Base-by-base conservation (phyloP, 2,329 filamentous ascomycete genomes). In the Exophiala spinifera region DNA sequence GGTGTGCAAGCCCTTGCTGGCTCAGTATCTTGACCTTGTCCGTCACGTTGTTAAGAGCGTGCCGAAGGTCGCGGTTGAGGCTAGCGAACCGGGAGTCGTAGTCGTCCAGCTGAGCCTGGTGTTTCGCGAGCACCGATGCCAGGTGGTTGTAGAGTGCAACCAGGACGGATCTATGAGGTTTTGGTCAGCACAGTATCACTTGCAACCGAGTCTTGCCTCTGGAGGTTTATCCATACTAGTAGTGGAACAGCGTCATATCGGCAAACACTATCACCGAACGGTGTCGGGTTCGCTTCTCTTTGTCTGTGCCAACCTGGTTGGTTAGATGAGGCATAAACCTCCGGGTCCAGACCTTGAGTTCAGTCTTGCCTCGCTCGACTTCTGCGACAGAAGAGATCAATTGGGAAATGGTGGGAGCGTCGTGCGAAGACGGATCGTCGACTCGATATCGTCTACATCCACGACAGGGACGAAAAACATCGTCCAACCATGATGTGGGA, bases 401-500 rank as follows among this genome's bases (percentile, higher is more conserved):
- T 31, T 46, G 43, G 31, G 43, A 46, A 10, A 46, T 5, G 43
- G 43, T 46, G 17, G 43, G 43, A n/a, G n/a, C n/a, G n/a, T n/a
- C n/a, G n/a, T n/a, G n/a, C n/a, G n/a, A n/a, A n/a, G n/a, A n/a
- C n/a, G n/a, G n/a, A n/a, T n/a, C n/a, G n/a, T n/a, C n/a, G n/a
- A n/a, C n/a, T n/a, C n/a, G n/a, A n/a, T n/a, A n/a, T n/a, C 69
- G 82, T 99, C 50, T 96, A 96, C 66, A 81, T 99, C 46, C 92
- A 95, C 70, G 94, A 97, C 68, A 91, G 96, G 77, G 89, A 96
- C 63, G 92, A 96, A 72, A 89, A 89, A 73, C 91, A 89, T 55
- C 89, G 89, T 65, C 94, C 94, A 1, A 88, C 96, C 58, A 95
- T 99, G 89, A 85, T 92, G 49, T 83, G 91, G 63, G 94, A 99